Percentiles rank a stretch among this genome's conserved stretches.
These are phyloP conservation scores for Neonectria magnoliae DNA, from an alignment of 2,329 filamentous ascomycete genomes.

Conservation along the genomic window DNA sequence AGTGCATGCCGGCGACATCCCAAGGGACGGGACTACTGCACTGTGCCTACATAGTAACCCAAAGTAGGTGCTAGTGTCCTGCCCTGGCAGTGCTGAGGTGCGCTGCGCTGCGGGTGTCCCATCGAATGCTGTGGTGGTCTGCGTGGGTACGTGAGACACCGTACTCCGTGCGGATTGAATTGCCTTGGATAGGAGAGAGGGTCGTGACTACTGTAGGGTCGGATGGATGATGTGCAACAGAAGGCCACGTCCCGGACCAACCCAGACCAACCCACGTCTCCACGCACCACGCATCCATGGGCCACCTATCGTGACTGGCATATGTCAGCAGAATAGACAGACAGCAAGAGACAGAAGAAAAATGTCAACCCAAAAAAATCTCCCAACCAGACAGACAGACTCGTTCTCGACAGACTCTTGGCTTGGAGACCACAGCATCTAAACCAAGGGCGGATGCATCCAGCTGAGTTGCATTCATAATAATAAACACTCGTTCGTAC, in stretches of 20 bases:
- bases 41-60: background rate
- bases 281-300: background rate
- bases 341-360: background rate
- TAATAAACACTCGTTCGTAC: background rate
- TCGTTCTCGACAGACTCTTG: too few relatives aligned
- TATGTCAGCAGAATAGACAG: slow-evolving; percentile 11
- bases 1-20: slow-evolving; percentile 1
- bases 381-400: too few relatives aligned
- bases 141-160: slow-evolving; percentile 2
- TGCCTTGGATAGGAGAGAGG: slow-evolving; percentile 7
- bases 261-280: slow-evolving; percentile 15
- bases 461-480: background rate
- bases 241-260: slow-evolving; percentile 5
- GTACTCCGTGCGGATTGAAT: slow-evolving; percentile 11
- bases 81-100: background rate
- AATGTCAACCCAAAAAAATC: background rate
- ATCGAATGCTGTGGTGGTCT: background rate
- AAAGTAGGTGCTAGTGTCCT: background rate
- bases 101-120: slow-evolving; percentile 4
- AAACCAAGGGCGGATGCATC: background rate
- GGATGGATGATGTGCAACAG: background rate
- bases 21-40: slow-evolving; percentile 9
- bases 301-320: background rate
- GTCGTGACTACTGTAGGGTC: background rate
- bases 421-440: background rate